These are phyloP conservation scores for Serendipita sp. DNA, from an alignment of 768 basidiomycete genomes.

Conservation along the genomic window DNA sequence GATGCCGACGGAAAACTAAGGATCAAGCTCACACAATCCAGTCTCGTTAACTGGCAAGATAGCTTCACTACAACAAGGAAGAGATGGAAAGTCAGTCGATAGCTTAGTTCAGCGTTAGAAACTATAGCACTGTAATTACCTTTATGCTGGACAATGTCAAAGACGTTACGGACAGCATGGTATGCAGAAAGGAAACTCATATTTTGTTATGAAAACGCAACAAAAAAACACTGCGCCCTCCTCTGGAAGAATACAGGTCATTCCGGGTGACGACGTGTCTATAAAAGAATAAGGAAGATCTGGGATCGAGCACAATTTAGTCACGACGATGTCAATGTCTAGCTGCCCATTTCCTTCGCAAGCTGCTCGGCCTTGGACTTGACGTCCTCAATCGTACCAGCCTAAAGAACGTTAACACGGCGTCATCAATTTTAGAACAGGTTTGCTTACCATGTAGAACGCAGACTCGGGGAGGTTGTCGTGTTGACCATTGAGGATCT, in stretches of 20 bases:
- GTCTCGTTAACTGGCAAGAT: slow-evolving; percentile 4
- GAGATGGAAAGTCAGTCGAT: background rate
- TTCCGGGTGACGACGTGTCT: no score
- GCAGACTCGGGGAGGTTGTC: slow-evolving; percentile 88
- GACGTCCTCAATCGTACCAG: slow-evolving; percentile 92
- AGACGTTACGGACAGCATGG: no score
- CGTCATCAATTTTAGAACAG: background rate
- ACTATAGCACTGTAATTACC: no score
- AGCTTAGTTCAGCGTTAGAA: no score
- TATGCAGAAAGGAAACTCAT: no score
- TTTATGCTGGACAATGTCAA: no score
- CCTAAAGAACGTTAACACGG: slow-evolving; percentile 19
- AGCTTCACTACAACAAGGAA: slow-evolving; percentile 1
- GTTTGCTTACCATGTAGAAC: slow-evolving; percentile 76
- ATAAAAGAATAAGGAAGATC: no score
- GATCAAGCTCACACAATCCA: background rate
- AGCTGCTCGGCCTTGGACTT: slow-evolving; percentile 95
- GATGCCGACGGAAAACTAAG: background rate
- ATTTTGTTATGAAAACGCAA: no score
- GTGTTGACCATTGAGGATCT: slow-evolving; percentile 81
- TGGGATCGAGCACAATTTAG: no score
- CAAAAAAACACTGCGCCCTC: no score
- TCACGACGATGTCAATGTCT: background rate
- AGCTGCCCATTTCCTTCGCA: slow-evolving; percentile 73
- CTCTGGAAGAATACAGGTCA: no score